Conservation (phyloP, 257 asterid species). For the Parsonsia alboflavescens region DNA sequence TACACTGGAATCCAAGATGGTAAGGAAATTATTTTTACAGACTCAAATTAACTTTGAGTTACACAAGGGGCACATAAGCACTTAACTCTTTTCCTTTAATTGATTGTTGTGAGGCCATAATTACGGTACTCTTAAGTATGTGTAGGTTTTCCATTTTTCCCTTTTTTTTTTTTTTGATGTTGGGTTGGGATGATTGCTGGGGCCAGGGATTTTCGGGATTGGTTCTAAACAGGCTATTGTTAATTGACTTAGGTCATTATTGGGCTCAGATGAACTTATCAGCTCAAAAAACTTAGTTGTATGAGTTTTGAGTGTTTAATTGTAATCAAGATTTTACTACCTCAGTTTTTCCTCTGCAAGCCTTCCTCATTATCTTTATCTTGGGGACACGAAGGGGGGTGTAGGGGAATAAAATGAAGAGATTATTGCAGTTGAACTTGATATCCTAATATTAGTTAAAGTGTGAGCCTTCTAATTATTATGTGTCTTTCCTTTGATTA, state of each 20-base stretch:
- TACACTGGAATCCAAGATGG: conserved; percentile 73
- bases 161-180: too few relatives aligned
- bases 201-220: too few relatives aligned
- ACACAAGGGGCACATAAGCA: neutral
- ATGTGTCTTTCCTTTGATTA: neutral
- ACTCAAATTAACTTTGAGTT: neutral
- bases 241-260: neutral
- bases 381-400: neutral
- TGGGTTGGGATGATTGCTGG: too few relatives aligned
- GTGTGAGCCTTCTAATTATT: neutral
- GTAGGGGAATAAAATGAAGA: neutral
- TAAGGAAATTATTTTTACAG: conserved; percentile 16
- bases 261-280: neutral
- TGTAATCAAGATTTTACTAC: neutral
- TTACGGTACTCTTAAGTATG: neutral
- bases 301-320: neutral
- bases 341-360: neutral
- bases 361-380: neutral
- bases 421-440: neutral
- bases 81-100: neutral
- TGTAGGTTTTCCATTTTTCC: neutral
- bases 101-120: neutral
- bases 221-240: too few relatives aligned
- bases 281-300: neutral
- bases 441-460: neutral